Evolutionary conservation across 176 grass and related monocot genomes (phyloP).

Genomic region (Chloris gayana): DNA sequence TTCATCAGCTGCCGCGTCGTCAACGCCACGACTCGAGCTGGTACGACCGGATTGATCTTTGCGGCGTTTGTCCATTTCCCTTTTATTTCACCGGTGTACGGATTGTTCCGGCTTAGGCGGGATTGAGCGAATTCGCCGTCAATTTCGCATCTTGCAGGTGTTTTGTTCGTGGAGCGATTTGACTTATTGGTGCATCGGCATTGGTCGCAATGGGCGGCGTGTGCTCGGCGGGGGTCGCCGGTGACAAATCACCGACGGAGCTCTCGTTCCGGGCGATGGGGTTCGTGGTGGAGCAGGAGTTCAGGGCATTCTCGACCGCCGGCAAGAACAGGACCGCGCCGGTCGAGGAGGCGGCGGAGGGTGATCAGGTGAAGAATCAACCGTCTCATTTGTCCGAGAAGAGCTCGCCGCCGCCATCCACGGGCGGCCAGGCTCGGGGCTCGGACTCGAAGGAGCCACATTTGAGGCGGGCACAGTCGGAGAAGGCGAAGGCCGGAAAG

Average conservation of each 20-base stretch:
- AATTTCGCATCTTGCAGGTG: slow-evolving; percentile 30
- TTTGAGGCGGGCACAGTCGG: slow-evolving; percentile 5
- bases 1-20: slow-evolving; percentile 2
- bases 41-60: slow-evolving; percentile 14
- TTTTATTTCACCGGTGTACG: no score
- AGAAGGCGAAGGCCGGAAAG: slow-evolving; percentile 31
- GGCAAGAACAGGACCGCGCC: slow-evolving; percentile 51
- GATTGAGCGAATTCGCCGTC: neutral
- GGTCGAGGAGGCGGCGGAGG: slow-evolving; percentile 39
- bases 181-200: slow-evolving; percentile 2
- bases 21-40: slow-evolving; percentile 24
- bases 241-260: slow-evolving; percentile 50
- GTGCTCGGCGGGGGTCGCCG: slow-evolving; percentile 54
- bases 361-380: neutral
- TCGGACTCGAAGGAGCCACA: slow-evolving; percentile 34
- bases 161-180: neutral
- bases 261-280: slow-evolving; percentile 57
- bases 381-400: neutral
- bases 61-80: neutral
- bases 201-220: slow-evolving; percentile 53
- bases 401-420: slow-evolving; percentile 23
- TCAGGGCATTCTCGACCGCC: slow-evolving; percentile 36
- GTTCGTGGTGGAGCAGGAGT: slow-evolving; percentile 50
- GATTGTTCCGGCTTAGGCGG: neutral
- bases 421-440: slow-evolving; percentile 23